Base-by-base conservation (phyloP, 1,284 basidiomycete genomes). In the Moniliophthora roreri region DNA sequence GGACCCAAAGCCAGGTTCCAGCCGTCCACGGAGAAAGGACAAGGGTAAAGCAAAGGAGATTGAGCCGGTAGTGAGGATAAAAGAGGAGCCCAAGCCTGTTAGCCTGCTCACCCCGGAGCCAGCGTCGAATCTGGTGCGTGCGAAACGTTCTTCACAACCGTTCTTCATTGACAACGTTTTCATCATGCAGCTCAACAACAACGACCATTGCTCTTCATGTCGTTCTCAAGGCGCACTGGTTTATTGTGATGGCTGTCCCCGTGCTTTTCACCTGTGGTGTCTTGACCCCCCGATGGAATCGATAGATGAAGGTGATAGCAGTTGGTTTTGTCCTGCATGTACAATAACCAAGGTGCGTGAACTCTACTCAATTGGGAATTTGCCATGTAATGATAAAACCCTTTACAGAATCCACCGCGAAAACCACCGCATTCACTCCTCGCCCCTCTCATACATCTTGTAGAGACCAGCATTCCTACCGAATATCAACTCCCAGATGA, bases 211-310 rank as follows among this genome's bases (percentile, higher is more conserved):
- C 69, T 95, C 94, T 49, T 84, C 92, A 1, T 98, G 96, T 71
- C 82, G 87, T 61, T 90, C 86, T 21, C 74, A 83, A 52, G 91
- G 95, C 52, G 80, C 84, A 21, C 77, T 95, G 56, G 82, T 96
- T 8, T 98, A 98, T 69, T 99, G 96, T 71, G 96, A 99, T 68
- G 95, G 95, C 11, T 99, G 97, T 68, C 93, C 96, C 28, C 80
- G 91, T 59, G 93, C 94, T 20, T 99, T 98, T 70, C 96, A 99
- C 72, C 86, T 98, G 57, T 87, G 88, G 81, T 99, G 96, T 70
- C 82, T 99, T 62, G 91, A 98, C 67, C 96, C 96, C 39, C 96
- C 96, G 21, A 83, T 98, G 73, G 91, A 95, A 60, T 78, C 87
- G 50, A 81, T 89, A 62, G 94, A 98, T 50, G 89, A 90, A 60